Evolutionary conservation across 2,329 filamentous ascomycete genomes (phyloP), one percentile per base, ranked within the genome.

Genomic region (Fusarium mexicanum): DNA sequence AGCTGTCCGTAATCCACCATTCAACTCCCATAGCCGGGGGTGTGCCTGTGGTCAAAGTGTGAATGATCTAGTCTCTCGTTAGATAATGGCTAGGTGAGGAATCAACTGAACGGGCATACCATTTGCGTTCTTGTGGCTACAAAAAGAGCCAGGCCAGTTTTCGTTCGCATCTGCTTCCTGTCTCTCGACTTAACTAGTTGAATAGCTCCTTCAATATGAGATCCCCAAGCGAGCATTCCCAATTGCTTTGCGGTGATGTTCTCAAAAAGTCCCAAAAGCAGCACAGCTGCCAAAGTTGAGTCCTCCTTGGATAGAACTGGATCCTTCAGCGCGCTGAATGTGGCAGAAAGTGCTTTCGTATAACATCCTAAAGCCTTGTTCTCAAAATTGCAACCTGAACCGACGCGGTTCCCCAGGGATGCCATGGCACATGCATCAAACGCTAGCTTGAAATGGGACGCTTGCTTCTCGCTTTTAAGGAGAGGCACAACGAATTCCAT

Each of bases 201-300:
- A 38, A 91, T 87, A n/a, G 90, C 90, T 7, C 89, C 90, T 68
- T 91, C 88, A n/a, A 89, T 86, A 74, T 92, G 90, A 16, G 89
- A 89, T 8, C 88, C 89, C 90, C 90, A 92, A 4, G 89, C 88
- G 63, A 87, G 82, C 77, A 87, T 86, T 40, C 86, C 87, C 57
- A 88, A 81, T 60, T 88, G 85, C 66, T 86, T 87, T 18, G 88
- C 86, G 2, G 86, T 87, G 50, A 91, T 90, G 63, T 86, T 89
- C 81, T 92, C 90, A 69, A 90, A 92, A 29, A 91, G 82, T 1
- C 89, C 88, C 33, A 92, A 78, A 66, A 92, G 81, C 38, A 92
- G 80, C 22, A 92, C 89, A 2, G 90, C 85, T 5, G 88, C 90
- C 18, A 92, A 76, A 0, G 90, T 91, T 18, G 85, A 84, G 76